A percentile compares a stretch with the other conserved stretches of the same genome.
These are phyloP conservation scores for Hypsizygus marmoreus DNA, from an alignment of 768 basidiomycete species.

Conservation along the genomic window DNA sequence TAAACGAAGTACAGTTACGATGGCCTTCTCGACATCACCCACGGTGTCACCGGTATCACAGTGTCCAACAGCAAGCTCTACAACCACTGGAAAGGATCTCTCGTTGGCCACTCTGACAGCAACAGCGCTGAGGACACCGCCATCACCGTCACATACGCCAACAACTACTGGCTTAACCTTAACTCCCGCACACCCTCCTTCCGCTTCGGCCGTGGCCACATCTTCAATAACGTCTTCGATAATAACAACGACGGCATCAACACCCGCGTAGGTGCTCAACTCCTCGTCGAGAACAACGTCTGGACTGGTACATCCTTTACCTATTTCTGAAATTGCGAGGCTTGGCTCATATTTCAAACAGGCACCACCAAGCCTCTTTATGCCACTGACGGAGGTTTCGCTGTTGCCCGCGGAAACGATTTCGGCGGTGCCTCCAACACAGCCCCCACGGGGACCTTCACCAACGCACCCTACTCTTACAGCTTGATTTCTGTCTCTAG, in stretches of 20 bases:
- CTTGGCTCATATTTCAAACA: conserved; percentile 7
- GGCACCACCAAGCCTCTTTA: conserved; percentile 41
- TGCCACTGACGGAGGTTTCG: conserved; percentile 42
- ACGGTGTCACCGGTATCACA: conserved; percentile 43
- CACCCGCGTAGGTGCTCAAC: conserved; percentile 45
- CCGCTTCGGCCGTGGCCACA: conserved; percentile 48
- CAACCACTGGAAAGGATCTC: conserved; percentile 47
- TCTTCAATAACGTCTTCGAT: conserved; percentile 48
- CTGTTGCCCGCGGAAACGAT: conserved; percentile 40
- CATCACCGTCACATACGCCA: conserved; percentile 45
- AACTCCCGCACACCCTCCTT: conserved; percentile 48
- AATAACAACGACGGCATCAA: conserved; percentile 46
- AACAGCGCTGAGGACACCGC: conserved; percentile 38
- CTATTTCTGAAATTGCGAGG: neutral
- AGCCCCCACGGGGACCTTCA: conserved; percentile 34
- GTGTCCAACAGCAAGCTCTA: conserved; percentile 44
- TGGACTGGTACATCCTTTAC: conserved; percentile 33
- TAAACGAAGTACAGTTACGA: conserved; percentile 36
- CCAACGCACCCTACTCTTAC: conserved; percentile 36
- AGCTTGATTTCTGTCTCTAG: conserved; percentile 26
- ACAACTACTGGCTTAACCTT: conserved; percentile 44
- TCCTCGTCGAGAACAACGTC: conserved; percentile 50
- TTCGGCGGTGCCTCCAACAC: conserved; percentile 36
- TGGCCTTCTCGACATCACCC: conserved; percentile 46
- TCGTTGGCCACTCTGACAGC: conserved; percentile 46